Conservation (phyloP, 768 basidiomycete genomes). For the Candolleomyces aberdarensis region DNA sequence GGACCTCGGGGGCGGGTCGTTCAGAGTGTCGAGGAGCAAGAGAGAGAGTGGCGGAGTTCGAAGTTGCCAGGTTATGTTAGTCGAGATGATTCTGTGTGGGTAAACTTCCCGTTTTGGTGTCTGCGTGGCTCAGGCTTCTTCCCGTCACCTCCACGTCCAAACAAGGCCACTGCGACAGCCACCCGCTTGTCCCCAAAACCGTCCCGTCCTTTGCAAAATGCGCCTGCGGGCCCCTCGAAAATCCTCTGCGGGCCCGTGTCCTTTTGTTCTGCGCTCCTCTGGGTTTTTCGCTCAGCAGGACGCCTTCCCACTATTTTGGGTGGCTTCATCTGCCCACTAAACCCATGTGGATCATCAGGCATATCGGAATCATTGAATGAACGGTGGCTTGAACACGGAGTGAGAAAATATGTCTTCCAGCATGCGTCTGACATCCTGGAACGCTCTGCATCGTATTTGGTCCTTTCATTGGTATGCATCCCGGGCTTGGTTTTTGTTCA, state of each 20-base stretch:
- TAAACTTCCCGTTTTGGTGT: conserved; percentile 24
- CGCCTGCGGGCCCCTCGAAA: background rate
- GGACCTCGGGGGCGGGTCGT: conserved; percentile 21
- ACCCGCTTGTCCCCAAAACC: background rate
- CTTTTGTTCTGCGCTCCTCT: background rate
- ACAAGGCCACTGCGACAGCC: conserved; percentile 3
- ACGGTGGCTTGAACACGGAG: background rate
- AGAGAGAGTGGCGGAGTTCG: conserved; percentile 45
- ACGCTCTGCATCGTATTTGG: background rate
- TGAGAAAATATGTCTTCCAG: background rate
- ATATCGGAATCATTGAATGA: background rate
- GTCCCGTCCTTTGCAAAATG: background rate
- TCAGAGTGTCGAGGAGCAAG: conserved; percentile 40
- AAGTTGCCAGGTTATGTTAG: conserved; percentile 42
- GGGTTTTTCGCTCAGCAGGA: background rate
- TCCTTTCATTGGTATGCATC: background rate
- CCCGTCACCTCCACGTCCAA: conserved; percentile 12
- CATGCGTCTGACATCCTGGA: no score
- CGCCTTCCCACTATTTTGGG: conserved; percentile 1
- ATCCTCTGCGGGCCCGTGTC: background rate
- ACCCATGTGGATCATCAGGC: conserved; percentile 9
- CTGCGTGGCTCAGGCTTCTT: conserved; percentile 14
- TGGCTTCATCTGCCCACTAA: conserved; percentile 1
- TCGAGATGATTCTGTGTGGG: conserved; percentile 45
- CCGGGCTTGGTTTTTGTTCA: background rate